Evolutionary conservation across 1,284 basidiomycete species (phyloP), one percentile per base, ranked within the genome.

Genomic region (Ganoderma leucocontextum): DNA sequence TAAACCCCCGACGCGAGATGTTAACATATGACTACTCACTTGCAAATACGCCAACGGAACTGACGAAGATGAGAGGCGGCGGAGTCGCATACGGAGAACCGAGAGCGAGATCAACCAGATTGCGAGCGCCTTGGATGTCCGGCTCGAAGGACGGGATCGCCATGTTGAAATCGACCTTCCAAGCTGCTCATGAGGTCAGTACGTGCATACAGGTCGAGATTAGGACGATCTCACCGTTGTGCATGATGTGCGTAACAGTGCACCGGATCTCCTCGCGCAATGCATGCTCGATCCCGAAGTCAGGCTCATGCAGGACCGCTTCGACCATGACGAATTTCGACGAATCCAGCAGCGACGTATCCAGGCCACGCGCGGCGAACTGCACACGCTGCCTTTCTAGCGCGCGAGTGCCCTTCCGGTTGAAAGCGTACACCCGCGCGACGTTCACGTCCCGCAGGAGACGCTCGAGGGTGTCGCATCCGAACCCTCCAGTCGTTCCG

Each of bases 401-500:
- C 58, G 52, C 55, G 22, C 67, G 62, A 15, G 72, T 60, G 2
- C 65, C 33, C 25, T 68, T 63, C n/a, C 82, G 74, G 70, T 81
- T 80, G 38, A 82, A 66, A 17, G 79, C 79, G 68, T 79, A 82
- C 4, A 82, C 74, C 4, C 68, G 70, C 22, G 9, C 49, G 5
- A 82, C 78, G 0, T 68, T 55, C 1, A 69, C 53, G n/a, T 65
- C 44, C 33, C 66, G 44, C 2, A 80, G 66, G 35, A 82, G 71
- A 42, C 73, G 65, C 0, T 74, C 72, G 5, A 83, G 75, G 3
- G 80, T 64, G 39, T 76, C 73, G 4, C 76, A 74, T 4, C 82
- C 82, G 0, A 82, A 69, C 3, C 75, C 72, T 2, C 82, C 81
- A 0, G 82, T 82, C 6, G 78, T 79, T 8, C 82, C 82, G 0